Percentiles rank a stretch among this genome's conserved stretches.
Conservation (phyloP, 2,329 filamentous ascomycete species). For the Cytospora mali region DNA sequence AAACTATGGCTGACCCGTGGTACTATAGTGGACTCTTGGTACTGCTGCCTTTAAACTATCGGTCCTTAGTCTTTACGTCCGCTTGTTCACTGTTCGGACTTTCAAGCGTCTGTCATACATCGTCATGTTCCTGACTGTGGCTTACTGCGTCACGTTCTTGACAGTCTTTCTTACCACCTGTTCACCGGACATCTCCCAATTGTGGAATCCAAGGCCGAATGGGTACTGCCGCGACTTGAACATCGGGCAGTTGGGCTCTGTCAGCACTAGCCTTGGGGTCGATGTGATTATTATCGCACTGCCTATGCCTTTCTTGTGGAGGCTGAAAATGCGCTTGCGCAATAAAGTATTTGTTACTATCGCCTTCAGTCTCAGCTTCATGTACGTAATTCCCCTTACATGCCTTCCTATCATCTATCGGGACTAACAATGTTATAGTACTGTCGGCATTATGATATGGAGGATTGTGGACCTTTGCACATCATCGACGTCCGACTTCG, state of each 20-base stretch:
- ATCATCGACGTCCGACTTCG: neutral
- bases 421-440: neutral
- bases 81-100: neutral
- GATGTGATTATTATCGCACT: slow-evolving; percentile 10
- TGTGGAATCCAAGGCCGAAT: slow-evolving; percentile 1
- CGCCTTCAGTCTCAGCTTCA: slow-evolving; percentile 1
- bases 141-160: slow-evolving; percentile 1
- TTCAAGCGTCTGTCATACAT: neutral
- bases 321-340: slow-evolving; percentile 1
- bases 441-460: slow-evolving; percentile 9
- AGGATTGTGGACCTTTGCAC: neutral
- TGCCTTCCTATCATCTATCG: too few species aligned
- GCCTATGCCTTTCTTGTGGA: slow-evolving; percentile 11
- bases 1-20: too few species aligned
- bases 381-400: neutral
- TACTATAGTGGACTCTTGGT: neutral
- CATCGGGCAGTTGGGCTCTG: slow-evolving; percentile 4
- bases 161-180: slow-evolving; percentile 1
- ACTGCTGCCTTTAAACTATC: slow-evolving; percentile 4
- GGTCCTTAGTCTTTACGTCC: neutral
- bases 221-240: slow-evolving; percentile 7
- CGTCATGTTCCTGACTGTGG: neutral
- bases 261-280: neutral
- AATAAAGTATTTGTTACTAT: slow-evolving; percentile 1
- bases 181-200: slow-evolving; percentile 4